phyloP scores from a whole-genome alignment of 2,329 filamentous ascomycete species.

The Epichloe typhina region DNA sequence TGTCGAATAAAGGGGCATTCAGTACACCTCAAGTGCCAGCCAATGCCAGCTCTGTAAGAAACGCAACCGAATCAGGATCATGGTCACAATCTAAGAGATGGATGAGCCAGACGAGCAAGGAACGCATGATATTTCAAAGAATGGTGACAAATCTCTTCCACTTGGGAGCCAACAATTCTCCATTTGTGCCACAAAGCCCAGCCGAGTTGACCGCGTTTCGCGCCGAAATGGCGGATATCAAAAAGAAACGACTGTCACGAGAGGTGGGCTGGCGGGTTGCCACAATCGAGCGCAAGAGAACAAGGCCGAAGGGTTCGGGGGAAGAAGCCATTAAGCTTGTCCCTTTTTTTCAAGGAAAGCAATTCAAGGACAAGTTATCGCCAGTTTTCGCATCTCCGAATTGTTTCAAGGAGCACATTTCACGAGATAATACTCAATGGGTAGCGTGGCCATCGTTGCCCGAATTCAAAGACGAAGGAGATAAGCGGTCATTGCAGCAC shows the following conservation, averaged over 20 bases:
- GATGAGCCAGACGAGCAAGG: conserved; percentile 22
- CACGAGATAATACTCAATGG: conserved; percentile 6
- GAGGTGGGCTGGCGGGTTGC: conserved; percentile 13
- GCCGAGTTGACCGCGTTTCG: conserved; percentile 21
- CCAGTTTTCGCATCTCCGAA: conserved; percentile 19
- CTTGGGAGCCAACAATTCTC: conserved; percentile 23
- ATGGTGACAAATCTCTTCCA: conserved; percentile 22
- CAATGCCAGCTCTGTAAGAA: neutral
- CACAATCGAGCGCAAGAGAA: conserved; percentile 8
- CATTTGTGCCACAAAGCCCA: conserved; percentile 23
- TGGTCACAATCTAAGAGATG: conserved; percentile 28
- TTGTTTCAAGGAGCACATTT: conserved; percentile 19
- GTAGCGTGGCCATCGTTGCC: conserved; percentile 22
- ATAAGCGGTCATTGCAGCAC: conserved; percentile 14
- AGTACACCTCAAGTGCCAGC: neutral
- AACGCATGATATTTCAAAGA: conserved; percentile 22
- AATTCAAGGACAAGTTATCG: conserved; percentile 17
- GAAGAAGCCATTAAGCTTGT: conserved; percentile 3
- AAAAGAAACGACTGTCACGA: conserved; percentile 13
- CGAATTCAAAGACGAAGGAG: conserved; percentile 23
- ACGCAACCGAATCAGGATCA: conserved; percentile 11
- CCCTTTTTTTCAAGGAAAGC: conserved; percentile 15
- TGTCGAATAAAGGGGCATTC: conserved; percentile 1
- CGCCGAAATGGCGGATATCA: conserved; percentile 15
- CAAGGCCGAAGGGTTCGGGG: neutral